Evolutionary conservation across 176 grass and related monocot genomes (phyloP).

Genomic region (Oryza rufipogon): DNA sequence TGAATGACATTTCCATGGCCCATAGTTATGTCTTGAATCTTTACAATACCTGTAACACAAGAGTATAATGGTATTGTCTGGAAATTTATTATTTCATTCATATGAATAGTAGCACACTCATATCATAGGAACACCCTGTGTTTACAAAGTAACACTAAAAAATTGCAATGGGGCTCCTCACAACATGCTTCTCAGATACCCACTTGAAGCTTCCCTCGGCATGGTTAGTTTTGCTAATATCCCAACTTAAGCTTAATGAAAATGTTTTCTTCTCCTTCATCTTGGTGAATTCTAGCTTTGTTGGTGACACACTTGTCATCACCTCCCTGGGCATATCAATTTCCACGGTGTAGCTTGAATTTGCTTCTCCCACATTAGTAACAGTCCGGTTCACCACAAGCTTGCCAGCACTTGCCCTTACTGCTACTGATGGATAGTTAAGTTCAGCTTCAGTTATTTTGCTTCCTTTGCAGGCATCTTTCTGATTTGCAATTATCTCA

Average conservation of each 20-base stretch:
- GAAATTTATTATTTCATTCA: not conserved
- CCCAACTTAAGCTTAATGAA: conserved; percentile 45
- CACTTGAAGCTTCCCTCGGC: conserved; percentile 42
- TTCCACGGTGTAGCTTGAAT: conserved; percentile 14
- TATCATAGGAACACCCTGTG: not conserved
- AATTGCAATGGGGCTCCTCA: conserved; percentile 53
- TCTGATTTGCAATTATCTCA: conserved; percentile 31
- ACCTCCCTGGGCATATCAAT: conserved; percentile 44
- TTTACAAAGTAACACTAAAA: conserved; percentile 12
- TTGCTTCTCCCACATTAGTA: conserved; percentile 41
- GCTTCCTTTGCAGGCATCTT: conserved; percentile 17
- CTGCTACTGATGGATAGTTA: conserved; percentile 49
- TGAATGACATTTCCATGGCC: too few species aligned
- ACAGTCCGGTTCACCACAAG: conserved; percentile 37
- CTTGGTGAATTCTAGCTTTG: conserved; percentile 42
- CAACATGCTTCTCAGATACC: conserved; percentile 31
- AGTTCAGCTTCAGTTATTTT: conserved; percentile 39
- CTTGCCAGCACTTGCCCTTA: not conserved
- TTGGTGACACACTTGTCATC: conserved; percentile 12
- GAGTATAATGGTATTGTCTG: not conserved
- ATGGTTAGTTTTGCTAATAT: not conserved
- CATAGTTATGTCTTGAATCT: too few species aligned
- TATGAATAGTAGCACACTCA: not conserved
- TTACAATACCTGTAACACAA: too few species aligned
- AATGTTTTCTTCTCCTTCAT: conserved; percentile 43